phyloP scores from a whole-genome alignment of 108 stramenopile genomes.

The Nannochloropsis gaditana region DNA sequence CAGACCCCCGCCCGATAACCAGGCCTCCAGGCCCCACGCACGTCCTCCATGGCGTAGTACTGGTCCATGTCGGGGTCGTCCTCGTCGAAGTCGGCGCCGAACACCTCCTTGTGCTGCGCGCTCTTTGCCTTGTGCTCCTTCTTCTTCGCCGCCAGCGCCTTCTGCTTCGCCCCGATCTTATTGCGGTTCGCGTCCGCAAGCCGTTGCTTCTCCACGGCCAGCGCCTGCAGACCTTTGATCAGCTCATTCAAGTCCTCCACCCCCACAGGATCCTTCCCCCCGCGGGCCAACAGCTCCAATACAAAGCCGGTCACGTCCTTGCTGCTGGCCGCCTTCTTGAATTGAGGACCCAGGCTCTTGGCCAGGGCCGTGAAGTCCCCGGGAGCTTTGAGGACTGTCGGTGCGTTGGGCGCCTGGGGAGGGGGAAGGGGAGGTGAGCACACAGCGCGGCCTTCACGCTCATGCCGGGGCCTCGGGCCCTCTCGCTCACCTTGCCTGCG shows the following conservation, averaged over 20 bases:
- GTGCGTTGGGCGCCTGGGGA: neutral
- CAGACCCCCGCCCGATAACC: neutral
- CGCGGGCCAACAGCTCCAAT: neutral
- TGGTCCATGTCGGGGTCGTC: neutral
- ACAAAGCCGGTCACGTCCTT: neutral
- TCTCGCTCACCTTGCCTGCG: neutral
- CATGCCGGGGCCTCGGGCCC: neutral
- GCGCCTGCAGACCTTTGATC: conserved; percentile 8
- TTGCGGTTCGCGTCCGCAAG: conserved; percentile 4
- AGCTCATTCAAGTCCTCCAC: neutral
- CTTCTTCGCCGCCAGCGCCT: conserved; percentile 19
- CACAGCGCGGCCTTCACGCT: no score
- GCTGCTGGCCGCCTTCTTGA: conserved; percentile 11
- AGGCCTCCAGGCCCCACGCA: neutral
- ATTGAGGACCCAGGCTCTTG: neutral
- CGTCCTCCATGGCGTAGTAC: conserved; percentile 8
- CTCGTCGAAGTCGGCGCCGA: neutral
- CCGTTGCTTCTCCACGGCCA: conserved; percentile 8
- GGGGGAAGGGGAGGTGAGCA: neutral
- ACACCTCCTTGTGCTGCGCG: neutral
- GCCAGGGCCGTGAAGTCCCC: neutral
- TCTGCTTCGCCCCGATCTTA: conserved; percentile 1
- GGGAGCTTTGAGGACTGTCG: neutral
- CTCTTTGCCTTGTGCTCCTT: neutral
- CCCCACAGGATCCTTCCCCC: neutral